Percentiles rank a stretch among this genome's conserved stretches.
Evolutionary conservation across 2,329 filamentous ascomycete genomes (phyloP).

Genomic region (Penicillium sp.): DNA sequence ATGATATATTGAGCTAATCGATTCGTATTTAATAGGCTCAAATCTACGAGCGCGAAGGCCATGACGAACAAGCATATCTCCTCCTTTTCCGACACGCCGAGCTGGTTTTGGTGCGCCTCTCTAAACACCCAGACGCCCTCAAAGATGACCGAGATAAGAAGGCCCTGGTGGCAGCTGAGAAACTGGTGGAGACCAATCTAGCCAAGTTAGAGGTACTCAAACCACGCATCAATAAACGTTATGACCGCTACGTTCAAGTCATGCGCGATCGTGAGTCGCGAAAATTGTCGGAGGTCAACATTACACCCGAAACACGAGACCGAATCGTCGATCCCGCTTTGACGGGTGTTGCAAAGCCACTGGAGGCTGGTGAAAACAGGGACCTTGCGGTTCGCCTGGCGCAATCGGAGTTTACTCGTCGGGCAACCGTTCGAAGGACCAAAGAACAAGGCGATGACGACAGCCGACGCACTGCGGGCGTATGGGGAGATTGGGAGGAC

Average conservation of each 20-base stretch:
- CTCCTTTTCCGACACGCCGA: constrained; percentile 87
- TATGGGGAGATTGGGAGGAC: constrained; percentile 59
- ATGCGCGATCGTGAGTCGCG: constrained; percentile 50
- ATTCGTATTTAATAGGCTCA: constrained; percentile 62
- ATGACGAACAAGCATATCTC: constrained; percentile 86
- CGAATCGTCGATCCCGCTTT: constrained; percentile 61
- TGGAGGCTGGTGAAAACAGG: constrained; percentile 72
- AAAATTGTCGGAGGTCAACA: constrained; percentile 31
- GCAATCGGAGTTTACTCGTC: constrained; percentile 69
- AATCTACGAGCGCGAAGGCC: constrained; percentile 83
- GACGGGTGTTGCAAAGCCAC: constrained; percentile 60
- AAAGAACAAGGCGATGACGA: constrained; percentile 62
- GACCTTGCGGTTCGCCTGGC: constrained; percentile 79
- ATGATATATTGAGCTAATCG: background rate
- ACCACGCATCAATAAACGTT: constrained; percentile 73
- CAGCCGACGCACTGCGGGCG: constrained; percentile 56
- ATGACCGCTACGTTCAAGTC: constrained; percentile 68
- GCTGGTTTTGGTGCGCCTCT: constrained; percentile 77
- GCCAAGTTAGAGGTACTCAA: constrained; percentile 76
- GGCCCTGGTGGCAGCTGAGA: constrained; percentile 61
- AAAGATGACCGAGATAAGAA: constrained; percentile 64
- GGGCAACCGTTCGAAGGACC: constrained; percentile 66
- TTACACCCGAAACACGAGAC: constrained; percentile 19
- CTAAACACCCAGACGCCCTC: constrained; percentile 71
- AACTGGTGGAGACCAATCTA: constrained; percentile 67